Evolutionary conservation across 176 grass and related monocot species (phyloP).

Genomic region (Carex littledalei): DNA sequence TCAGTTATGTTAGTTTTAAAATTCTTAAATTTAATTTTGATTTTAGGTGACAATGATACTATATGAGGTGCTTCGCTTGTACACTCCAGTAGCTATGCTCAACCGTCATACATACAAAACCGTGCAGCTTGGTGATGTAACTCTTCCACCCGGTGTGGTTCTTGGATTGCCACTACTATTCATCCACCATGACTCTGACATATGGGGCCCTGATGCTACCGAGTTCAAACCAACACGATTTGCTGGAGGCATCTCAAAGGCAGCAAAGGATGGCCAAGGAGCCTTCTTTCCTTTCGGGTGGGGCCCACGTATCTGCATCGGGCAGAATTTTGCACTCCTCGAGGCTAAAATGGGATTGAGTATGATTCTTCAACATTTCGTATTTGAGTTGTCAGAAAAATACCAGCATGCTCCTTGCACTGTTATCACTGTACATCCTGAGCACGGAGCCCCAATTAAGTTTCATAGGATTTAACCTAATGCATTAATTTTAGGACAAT

Average conservation of each 20-base stretch:
- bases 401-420: constrained; percentile 25
- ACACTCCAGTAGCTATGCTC: constrained; percentile 19
- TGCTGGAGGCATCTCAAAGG: background rate
- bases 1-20: background rate
- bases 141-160: constrained; percentile 21
- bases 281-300: constrained; percentile 33
- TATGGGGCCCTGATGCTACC: constrained; percentile 7
- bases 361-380: constrained; percentile 29
- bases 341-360: constrained; percentile 29
- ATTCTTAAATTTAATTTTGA: background rate
- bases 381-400: constrained; percentile 26
- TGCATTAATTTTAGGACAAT: background rate
- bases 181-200: constrained; percentile 25
- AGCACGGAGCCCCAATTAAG: constrained; percentile 28
- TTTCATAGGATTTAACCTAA: constrained; percentile 1
- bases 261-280: constrained; percentile 7
- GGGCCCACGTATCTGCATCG: constrained; percentile 35
- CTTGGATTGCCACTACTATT: constrained; percentile 3
- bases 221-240: constrained; percentile 12
- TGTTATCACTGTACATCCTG: constrained; percentile 23
- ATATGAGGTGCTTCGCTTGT: constrained; percentile 50
- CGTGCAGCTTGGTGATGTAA: constrained; percentile 11
- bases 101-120: constrained; percentile 15
- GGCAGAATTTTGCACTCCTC: constrained; percentile 29
- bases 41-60: constrained; percentile 60